Evolutionary conservation across 1,284 basidiomycete species (phyloP), one percentile per base, ranked within the genome.

Genomic region (Trichosporon asahii): DNA sequence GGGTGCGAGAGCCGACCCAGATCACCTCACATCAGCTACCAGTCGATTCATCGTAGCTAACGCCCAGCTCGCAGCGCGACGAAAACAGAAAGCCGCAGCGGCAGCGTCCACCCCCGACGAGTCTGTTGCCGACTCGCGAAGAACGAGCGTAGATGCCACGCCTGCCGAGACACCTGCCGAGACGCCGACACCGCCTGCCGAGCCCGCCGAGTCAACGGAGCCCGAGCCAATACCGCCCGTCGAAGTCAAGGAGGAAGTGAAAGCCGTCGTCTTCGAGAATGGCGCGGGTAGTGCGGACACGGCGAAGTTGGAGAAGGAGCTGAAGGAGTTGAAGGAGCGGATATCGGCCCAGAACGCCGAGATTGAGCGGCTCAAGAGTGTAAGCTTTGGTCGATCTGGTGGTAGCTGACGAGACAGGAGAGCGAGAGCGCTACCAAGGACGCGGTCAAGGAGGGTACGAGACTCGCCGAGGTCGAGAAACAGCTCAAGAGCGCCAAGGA

Each of bases 221-320:
- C 49, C 49, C 49, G 49, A 53, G 49, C 49, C 49, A 9, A 53
- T 53, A 53, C n/a, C 46, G 46, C 15, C 46, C 18, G 18, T 18
- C 12, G 37, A 40, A 18, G 15, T n/a, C 18, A 44, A 44, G 40
- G 40, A 44, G 23, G 49, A 53, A 25, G 49, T 7, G 2, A 53
- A 21, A 21, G 21, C 49, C 4, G 49, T 12, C 21, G 49, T 23
- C 8, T 3, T 44, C 18, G 40, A 44, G 49, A 25, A 55, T 25
- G 49, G 49, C 7, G 49, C 21, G 25, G 55, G 31, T 5, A 31
- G 14, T 9, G 53, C 15, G 27, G 7, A 31, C 27, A 12, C 14
- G 29, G 12, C 7, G 3, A 60, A 80, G 23, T 76, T 82, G 8
- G 78, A 79, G 72, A 21, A 70, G 15, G 76, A 80, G 55, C 55